Evolutionary conservation across 2,329 filamentous ascomycete genomes (phyloP), one percentile per base, ranked within the genome.

Genomic region (Lachnellula occidentalis): DNA sequence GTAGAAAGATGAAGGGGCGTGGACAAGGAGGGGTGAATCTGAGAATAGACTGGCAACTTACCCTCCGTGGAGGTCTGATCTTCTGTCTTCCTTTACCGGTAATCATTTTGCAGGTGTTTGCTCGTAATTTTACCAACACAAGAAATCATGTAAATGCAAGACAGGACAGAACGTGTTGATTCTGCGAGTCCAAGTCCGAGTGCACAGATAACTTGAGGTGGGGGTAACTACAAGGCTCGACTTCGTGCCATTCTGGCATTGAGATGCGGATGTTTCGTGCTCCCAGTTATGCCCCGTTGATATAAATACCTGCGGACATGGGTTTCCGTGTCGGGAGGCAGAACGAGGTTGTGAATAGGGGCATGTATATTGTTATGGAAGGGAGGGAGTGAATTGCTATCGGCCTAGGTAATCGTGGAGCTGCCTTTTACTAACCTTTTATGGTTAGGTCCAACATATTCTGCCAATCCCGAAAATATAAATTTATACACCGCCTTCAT

Each of bases 11-110:
- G 7, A 27, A 31, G 27, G 19, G 37, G 34, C 42, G 36, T 45
- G 19, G 48, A 22, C 45, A 42, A 48, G 45, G 54, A 43, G 51
- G 50, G 47, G 45, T 48, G 43, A 51, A 58, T 43, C n/a, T 9
- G 15, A 43, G 27, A 31, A 31, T 48, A 4, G 46, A 48, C 43
- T 34, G 6, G 17, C 17, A 43, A 78, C 83, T 69, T 76, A 89
- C 86, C 71, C 82, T 77, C 67, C 83, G 76, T 36, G 86, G 86
- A 54, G 85, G 80, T 51, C 85, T 75, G 57, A 90, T 88, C 67
- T 85, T 87, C 45, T 78, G 75, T 66, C 73, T 72, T 53, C 76
- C 76, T 63, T 76, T 72, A 57, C 76, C 76, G 6, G 76, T 76
- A 61, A 78, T 77, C 76, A 78, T 78, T 24, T 58, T 61, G 46